Conservation (phyloP, 2,329 filamentous ascomycete species). For the Rutstroemia sp. region DNA sequence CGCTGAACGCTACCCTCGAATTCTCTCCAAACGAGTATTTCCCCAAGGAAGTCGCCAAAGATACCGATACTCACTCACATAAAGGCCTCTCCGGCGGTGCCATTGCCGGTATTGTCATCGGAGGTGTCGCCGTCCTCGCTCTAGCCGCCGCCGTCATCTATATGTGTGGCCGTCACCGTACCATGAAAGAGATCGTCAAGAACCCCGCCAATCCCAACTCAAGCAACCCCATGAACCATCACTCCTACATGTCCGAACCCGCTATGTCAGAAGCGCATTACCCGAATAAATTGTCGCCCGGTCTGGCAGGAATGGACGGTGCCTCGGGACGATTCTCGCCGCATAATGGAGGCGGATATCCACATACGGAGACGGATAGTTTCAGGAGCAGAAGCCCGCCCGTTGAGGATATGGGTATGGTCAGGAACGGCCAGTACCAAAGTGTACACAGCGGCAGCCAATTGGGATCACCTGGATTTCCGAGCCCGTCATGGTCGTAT, state of each 20-base stretch:
- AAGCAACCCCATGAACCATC: constrained; percentile 6
- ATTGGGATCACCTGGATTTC: constrained; percentile 4
- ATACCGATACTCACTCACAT: not conserved
- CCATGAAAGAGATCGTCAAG: constrained; percentile 10
- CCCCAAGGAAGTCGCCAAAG: constrained; percentile 38
- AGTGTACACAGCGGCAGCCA: constrained; percentile 4
- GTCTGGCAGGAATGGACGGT: not conserved
- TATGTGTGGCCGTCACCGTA: constrained; percentile 32
- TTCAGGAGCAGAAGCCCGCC: constrained; percentile 7
- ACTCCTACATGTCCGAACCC: constrained; percentile 18
- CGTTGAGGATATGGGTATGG: constrained; percentile 4
- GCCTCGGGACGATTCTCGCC: constrained; percentile 4
- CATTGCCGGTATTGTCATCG: constrained; percentile 54
- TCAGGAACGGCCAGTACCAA: constrained; percentile 7
- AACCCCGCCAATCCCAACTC: not conserved
- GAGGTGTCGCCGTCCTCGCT: constrained; percentile 33
- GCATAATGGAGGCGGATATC: not conserved
- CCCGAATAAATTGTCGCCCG: constrained; percentile 14
- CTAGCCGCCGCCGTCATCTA: constrained; percentile 40
- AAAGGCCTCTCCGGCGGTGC: constrained; percentile 37
- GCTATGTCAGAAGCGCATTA: constrained; percentile 19
- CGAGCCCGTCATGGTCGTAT: not conserved
- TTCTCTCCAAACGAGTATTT: constrained; percentile 49
- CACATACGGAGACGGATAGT: constrained; percentile 4
- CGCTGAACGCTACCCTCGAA: constrained; percentile 42